Base-by-base conservation (phyloP, 768 basidiomycete species). In the Boletus rubroflammeus region DNA sequence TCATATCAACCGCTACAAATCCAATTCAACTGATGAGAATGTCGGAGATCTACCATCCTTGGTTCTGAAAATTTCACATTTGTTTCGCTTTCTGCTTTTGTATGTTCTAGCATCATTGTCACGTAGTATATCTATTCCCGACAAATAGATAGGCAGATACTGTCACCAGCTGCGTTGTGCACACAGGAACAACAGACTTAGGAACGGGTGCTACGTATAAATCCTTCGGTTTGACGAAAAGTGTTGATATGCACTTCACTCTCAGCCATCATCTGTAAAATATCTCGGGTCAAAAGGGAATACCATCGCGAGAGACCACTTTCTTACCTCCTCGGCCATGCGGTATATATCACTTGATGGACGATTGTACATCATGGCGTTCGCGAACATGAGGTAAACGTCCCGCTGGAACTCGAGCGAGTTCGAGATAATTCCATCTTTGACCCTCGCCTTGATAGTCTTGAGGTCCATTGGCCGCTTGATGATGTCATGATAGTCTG, bases 381-480 rank as follows among this genome's bases (percentile, higher is more conserved):
- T 98, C 8, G 93, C 90, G 70, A 97, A 96, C 88, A 98, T 96
- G 57, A 97, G 76, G 66, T 84, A 87, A 10, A 95, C 81, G 62
- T 97, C 96, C 58, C 93, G 78, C 66, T 95, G 89, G 63, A 88
- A 97, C 66, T 98, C 93, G 31, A 87, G 78, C 1, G 91, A 89
- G 60, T 82, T 92, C 5, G 80, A 75, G 44, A 97, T 93, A 3
- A 81, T 57, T 0, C 93, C 93, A 62, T 95, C 92, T 62, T 88
- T 90, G 53, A 96, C 84, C 58, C 80, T 82, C n/a, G 75, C 75
- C 69, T 93, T 92, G 67, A 98, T 90, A 0, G 90, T 95, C 71
- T 94, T 96, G 51, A 98, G 79, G 69, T 98, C 94, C 83, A 95
- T 95, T 3, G 96, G 93, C n/a, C 88, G 81, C 64, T 90, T 92